phyloP scores from a whole-genome alignment of 2,329 filamentous ascomycete genomes.

The Dactylellina drechsleri region DNA sequence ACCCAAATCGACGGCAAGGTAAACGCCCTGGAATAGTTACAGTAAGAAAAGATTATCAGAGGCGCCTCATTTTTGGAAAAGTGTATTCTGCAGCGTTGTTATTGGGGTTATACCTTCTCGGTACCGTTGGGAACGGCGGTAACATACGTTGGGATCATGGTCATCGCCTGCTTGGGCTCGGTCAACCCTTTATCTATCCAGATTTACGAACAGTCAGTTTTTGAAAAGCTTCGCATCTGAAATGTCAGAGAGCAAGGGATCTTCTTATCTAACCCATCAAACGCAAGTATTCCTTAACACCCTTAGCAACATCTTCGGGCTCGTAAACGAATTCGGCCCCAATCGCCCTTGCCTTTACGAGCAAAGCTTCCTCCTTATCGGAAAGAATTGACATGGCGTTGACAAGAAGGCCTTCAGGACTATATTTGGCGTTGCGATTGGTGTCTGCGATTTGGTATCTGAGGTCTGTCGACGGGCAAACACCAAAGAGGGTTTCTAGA shows the following conservation, averaged over 20 bases:
- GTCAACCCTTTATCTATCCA: constrained; percentile 80
- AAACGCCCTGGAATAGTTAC: constrained; percentile 75
- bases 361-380: constrained; percentile 59
- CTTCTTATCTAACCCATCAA: constrained; percentile 74
- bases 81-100: constrained; percentile 24
- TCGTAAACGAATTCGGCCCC: constrained; percentile 86
- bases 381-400: constrained; percentile 48
- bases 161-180: constrained; percentile 81
- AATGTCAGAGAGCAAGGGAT: constrained; percentile 1
- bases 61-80: neutral
- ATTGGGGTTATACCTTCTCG: constrained; percentile 76
- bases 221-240: constrained; percentile 15
- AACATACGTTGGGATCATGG: constrained; percentile 97
- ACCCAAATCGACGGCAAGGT: constrained; percentile 95
- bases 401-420: constrained; percentile 25
- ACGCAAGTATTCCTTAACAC: constrained; percentile 83
- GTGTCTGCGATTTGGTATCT: constrained; percentile 39
- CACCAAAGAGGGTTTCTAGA: constrained; percentile 52
- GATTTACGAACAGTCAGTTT: neutral
- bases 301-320: constrained; percentile 79
- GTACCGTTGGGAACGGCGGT: constrained; percentile 96
- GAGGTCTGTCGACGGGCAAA: constrained; percentile 53
- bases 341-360: constrained; percentile 80
- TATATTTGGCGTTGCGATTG: constrained; percentile 33
- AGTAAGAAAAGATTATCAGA: constrained; percentile 30